Conservation (phyloP, 2,329 filamentous ascomycete genomes). For the Hymenoscyphus repandus region DNA sequence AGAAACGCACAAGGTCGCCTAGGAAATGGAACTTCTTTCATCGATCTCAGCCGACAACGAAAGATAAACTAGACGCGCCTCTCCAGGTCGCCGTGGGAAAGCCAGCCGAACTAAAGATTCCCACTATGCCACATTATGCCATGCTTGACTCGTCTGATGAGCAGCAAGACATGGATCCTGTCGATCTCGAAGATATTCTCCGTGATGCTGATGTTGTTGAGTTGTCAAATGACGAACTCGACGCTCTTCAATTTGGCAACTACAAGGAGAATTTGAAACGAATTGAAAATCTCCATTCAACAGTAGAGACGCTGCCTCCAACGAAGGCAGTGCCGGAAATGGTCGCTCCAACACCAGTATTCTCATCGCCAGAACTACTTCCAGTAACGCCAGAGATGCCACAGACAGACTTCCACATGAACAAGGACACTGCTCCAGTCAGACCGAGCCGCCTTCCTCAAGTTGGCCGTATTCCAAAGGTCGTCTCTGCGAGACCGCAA, state of each 20-base stretch:
- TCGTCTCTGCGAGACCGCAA: conserved; percentile 64
- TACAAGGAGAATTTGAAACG: conserved; percentile 23
- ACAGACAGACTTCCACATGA: conserved; percentile 23
- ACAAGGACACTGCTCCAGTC: conserved; percentile 2
- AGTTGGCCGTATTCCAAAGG: conserved; percentile 82
- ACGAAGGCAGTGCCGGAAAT: conserved; percentile 2
- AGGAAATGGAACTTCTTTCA: conserved; percentile 61
- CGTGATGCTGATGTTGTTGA: conserved; percentile 36
- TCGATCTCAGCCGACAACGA: conserved; percentile 43
- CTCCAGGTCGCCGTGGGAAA: conserved; percentile 44
- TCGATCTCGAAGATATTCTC: conserved; percentile 43
- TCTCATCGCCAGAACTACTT: conserved; percentile 23
- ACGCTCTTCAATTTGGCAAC: conserved; percentile 27
- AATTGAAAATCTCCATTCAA: conserved; percentile 17
- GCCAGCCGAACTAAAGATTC: conserved; percentile 31
- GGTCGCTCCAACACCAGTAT: conserved; percentile 8
- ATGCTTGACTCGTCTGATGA: conserved; percentile 55
- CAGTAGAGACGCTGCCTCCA: background rate
- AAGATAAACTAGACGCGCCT: conserved; percentile 34
- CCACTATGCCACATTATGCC: conserved; percentile 52
- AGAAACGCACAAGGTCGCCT: conserved; percentile 48
- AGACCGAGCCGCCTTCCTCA: conserved; percentile 59
- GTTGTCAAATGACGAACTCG: conserved; percentile 28
- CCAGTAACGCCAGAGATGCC: conserved; percentile 16
- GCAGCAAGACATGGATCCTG: conserved; percentile 22